Evolutionary conservation across 2,329 filamentous ascomycete genomes (phyloP).

Genomic region (Cladobotryum protrusum): DNA sequence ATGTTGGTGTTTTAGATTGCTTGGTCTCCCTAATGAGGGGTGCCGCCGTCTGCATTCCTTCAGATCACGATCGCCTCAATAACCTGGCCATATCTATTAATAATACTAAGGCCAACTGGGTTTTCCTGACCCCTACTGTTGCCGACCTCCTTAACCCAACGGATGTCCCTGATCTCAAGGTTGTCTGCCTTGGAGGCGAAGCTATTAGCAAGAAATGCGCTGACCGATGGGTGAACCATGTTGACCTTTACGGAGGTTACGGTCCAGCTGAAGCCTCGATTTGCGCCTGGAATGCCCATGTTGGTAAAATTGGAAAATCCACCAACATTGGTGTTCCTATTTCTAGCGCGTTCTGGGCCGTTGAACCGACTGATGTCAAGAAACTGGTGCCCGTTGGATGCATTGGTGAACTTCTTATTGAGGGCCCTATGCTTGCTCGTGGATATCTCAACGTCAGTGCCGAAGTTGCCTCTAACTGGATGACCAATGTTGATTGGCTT

Average conservation of each 20-base stretch:
- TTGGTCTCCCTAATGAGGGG: slow-evolving; percentile 2
- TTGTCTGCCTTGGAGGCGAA: slow-evolving; percentile 2
- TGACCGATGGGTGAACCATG: slow-evolving; percentile 1
- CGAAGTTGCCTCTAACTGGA: too few relatives aligned
- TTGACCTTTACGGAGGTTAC: slow-evolving; percentile 3
- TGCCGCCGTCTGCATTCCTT: slow-evolving; percentile 13
- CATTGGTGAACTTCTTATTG: slow-evolving; percentile 3
- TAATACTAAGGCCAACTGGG: not conserved
- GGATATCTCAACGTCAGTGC: not conserved
- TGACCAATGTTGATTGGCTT: too few relatives aligned
- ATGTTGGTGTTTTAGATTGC: slow-evolving; percentile 10
- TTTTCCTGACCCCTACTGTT: slow-evolving; percentile 2
- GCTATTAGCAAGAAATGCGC: slow-evolving; percentile 3
- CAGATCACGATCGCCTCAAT: slow-evolving; percentile 5
- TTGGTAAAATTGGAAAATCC: not conserved
- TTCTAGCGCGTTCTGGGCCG: slow-evolving; percentile 3
- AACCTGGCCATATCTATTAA: not conserved
- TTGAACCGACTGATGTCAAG: not conserved
- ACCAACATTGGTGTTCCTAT: not conserved
- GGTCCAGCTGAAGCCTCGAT: slow-evolving; percentile 5
- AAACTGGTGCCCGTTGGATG: slow-evolving; percentile 1
- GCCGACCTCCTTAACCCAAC: not conserved
- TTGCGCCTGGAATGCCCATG: not conserved
- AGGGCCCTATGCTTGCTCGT: not conserved
- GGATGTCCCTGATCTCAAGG: not conserved